Conservation (phyloP, 2,329 filamentous ascomycete species). For the Colletotrichum salicis region DNA sequence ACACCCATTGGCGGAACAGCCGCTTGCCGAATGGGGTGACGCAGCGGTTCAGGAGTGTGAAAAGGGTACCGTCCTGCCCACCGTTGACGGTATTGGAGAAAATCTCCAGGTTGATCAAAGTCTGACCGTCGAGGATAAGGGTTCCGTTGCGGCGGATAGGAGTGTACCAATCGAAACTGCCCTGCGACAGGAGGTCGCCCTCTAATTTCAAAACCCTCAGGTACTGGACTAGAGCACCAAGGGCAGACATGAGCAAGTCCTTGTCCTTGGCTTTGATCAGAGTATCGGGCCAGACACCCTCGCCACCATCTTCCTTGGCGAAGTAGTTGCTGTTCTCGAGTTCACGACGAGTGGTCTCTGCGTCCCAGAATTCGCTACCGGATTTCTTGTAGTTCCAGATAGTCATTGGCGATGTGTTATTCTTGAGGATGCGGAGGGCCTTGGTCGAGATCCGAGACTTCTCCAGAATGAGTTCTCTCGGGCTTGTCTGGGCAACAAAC, state of each 20-base stretch:
- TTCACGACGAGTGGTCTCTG: constrained; percentile 83
- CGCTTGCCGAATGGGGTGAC: constrained; percentile 97
- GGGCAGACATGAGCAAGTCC: constrained; percentile 86
- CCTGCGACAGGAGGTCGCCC: constrained; percentile 84
- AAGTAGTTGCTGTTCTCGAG: constrained; percentile 86
- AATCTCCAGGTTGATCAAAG: constrained; percentile 96
- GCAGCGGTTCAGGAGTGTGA: constrained; percentile 90
- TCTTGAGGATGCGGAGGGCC: constrained; percentile 91
- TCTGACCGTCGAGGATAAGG: constrained; percentile 93
- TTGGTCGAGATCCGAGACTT: constrained; percentile 89
- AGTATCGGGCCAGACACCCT: constrained; percentile 77
- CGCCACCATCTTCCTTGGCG: constrained; percentile 59
- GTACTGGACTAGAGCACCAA: constrained; percentile 90
- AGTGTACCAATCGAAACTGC: constrained; percentile 91
- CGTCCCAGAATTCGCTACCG: constrained; percentile 89
- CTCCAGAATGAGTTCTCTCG: constrained; percentile 88
- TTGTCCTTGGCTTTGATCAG: constrained; percentile 80
- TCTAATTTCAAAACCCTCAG: constrained; percentile 89
- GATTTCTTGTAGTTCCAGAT: constrained; percentile 96
- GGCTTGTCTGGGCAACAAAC: constrained; percentile 89
- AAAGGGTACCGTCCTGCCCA: constrained; percentile 85
- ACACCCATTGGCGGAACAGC: constrained; percentile 96
- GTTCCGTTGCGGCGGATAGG: constrained; percentile 92
- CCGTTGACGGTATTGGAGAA: constrained; percentile 95
- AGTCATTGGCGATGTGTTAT: constrained; percentile 90